Evolutionary conservation across 192 early-diverging fungal species (phyloP), one percentile per base, ranked within the genome.

Genomic region (Coemansia reversa): DNA sequence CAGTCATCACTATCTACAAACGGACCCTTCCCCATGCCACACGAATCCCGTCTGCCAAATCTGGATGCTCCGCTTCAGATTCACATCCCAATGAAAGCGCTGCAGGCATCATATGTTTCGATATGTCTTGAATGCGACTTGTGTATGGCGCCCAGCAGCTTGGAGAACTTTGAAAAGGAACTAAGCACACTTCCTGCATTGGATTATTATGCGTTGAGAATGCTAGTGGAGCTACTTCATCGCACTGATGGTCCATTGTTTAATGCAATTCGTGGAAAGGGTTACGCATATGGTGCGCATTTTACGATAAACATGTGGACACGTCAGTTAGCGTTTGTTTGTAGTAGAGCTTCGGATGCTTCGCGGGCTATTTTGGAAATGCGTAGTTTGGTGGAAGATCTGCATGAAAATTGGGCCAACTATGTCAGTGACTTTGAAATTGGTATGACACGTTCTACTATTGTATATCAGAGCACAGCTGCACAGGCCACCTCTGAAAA

Each of bases 181-280:
- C 79, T 83, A n/a, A 67, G 60, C 0, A 67, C 65, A 12, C 72
- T 82, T 25, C 81, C 70, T 23, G 54, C 76, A 14, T 27, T 81
- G 30, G 85, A 88, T 62, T 74, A 70, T 29, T 84, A 76, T 39
- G 82, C 86, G 42, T 84, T 92, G 3, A 42, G 60, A 1, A 67
- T 93, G 28, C 70, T 95, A 20, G 73, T 83, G n/a, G 87, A 89
- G 58, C 65, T 94, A 11, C 69, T 95, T 7, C 85, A 87, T 8
- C 81, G 88, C 23, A 76, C 81, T 4, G 92, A 93, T 51, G 93
- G 93, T 0, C 90, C 91, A 0, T 74, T 95, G 4, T 91, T 87
- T 76, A 88, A 81, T 8, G 86, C 87, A 0, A 84, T 93, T 23
- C 85, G 93, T 35, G 92, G 92, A 16, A 77, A 79, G 25, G 88